These are phyloP conservation scores for Aspergillus tamarii DNA, from an alignment of 2,329 filamentous ascomycete genomes.

Conservation along the genomic window DNA sequence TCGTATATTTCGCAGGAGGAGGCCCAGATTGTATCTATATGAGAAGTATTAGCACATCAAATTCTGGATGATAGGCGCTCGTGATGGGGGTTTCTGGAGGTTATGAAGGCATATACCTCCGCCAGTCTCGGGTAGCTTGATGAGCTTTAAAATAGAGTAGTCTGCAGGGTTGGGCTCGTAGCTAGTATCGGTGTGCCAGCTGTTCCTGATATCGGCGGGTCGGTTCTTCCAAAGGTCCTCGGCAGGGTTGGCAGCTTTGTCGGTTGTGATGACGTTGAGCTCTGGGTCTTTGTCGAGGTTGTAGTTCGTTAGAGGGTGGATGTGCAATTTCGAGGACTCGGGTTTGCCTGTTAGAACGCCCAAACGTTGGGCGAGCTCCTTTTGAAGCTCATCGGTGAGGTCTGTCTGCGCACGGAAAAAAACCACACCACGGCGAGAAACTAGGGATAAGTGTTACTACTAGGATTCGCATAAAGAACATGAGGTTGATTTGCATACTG, in stretches of 20 bases:
- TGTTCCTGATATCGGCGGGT: conserved; percentile 20
- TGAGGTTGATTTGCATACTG: conserved; percentile 14
- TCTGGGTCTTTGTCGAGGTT: conserved; percentile 49
- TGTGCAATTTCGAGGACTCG: conserved; percentile 44
- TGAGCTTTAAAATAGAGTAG: conserved; percentile 48
- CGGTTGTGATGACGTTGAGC: conserved; percentile 29
- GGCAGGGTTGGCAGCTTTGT: too few species aligned
- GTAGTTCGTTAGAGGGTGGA: conserved; percentile 51
- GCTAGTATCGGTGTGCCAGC: conserved; percentile 52
- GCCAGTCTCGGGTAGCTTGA: conserved; percentile 39
- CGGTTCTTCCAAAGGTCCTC: conserved; percentile 25
- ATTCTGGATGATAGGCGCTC: too few species aligned
- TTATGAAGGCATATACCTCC: conserved; percentile 30
- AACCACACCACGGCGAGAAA: conserved; percentile 55
- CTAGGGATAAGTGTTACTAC: conserved; percentile 26
- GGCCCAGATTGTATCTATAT: conserved; percentile 45
- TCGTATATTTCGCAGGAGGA: conserved; percentile 46
- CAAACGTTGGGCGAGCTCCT: conserved; percentile 52
- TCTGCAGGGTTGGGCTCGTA: conserved; percentile 49
- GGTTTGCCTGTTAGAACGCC: conserved; percentile 50
- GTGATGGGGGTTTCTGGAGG: too few species aligned
- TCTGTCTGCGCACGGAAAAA: conserved; percentile 55
- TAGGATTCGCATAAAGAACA: too few species aligned
- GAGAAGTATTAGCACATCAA: too few species aligned
- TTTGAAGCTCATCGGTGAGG: conserved; percentile 53